These are phyloP conservation scores for Xylaria sp. DNA, from an alignment of 2,329 filamentous ascomycete genomes.

Conservation along the genomic window DNA sequence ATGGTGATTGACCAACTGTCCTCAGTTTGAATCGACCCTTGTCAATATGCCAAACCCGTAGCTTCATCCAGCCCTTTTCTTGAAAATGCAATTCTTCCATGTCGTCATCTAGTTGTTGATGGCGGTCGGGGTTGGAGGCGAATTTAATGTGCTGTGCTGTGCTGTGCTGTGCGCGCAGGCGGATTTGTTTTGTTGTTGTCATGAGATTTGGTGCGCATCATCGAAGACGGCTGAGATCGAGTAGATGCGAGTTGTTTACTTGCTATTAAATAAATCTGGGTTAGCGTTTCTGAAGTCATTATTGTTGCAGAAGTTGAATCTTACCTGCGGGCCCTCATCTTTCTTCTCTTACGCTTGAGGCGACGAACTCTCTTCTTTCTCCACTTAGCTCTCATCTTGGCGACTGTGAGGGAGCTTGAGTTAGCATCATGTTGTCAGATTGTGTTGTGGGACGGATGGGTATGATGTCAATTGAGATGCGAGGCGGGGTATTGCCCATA, in stretches of 20 bases:
- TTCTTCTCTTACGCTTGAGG: constrained; percentile 99
- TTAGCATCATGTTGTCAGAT: constrained; percentile 34
- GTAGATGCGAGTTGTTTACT: constrained; percentile 56
- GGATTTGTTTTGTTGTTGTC: constrained; percentile 49
- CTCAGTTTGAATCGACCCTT: constrained; percentile 43
- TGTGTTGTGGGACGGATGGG: background rate
- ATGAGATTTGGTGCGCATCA: constrained; percentile 48
- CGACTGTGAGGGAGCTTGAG: constrained; percentile 38
- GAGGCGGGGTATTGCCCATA: constrained; percentile 28
- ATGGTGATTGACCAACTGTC: constrained; percentile 48
- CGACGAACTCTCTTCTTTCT: constrained; percentile 99
- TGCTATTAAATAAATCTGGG: constrained; percentile 46
- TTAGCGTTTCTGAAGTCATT: constrained; percentile 5
- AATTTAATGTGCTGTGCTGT: constrained; percentile 38
- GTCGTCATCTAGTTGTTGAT: constrained; percentile 15
- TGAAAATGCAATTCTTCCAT: constrained; percentile 21
- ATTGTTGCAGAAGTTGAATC: constrained; percentile 51
- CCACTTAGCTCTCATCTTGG: constrained; percentile 94
- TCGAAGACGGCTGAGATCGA: constrained; percentile 54
- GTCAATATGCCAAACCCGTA: constrained; percentile 50
- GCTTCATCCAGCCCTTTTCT: constrained; percentile 40
- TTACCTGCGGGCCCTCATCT: constrained; percentile 98
- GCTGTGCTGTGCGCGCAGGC: constrained; percentile 49
- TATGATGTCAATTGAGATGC: constrained; percentile 25
- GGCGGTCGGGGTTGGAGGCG: constrained; percentile 18